Evolutionary conservation across 2,329 filamentous ascomycete species (phyloP).

Genomic region (Penicillium sp.): DNA sequence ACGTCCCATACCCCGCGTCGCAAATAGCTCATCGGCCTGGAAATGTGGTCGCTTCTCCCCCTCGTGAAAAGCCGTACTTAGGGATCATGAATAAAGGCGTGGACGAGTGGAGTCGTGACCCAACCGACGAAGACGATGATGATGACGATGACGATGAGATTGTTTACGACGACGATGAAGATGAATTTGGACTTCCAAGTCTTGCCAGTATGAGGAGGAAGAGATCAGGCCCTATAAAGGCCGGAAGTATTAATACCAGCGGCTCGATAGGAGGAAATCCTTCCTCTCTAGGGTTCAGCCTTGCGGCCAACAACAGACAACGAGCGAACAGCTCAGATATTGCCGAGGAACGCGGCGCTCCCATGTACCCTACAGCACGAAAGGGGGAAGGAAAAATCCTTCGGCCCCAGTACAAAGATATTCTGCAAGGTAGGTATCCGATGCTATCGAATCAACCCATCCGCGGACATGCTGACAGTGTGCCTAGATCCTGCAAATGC

Average conservation of each 20-base stretch:
- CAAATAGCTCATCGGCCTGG: slow-evolving; percentile 46
- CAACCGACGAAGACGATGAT: slow-evolving; percentile 59
- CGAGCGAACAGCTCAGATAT: slow-evolving; percentile 90
- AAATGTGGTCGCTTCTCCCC: slow-evolving; percentile 45
- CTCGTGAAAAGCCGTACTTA: slow-evolving; percentile 68
- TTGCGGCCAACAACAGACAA: slow-evolving; percentile 51
- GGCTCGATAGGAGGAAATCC: slow-evolving; percentile 23
- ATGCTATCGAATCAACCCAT: background rate
- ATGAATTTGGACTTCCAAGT: slow-evolving; percentile 92
- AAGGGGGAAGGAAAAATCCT: slow-evolving; percentile 93
- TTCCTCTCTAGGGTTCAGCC: slow-evolving; percentile 30
- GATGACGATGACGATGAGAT: slow-evolving; percentile 68
- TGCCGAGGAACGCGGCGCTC: slow-evolving; percentile 79
- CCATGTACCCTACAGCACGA: slow-evolving; percentile 82
- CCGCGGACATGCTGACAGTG: slow-evolving; percentile 6
- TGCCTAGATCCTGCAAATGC: slow-evolving; percentile 76
- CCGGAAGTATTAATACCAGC: slow-evolving; percentile 48
- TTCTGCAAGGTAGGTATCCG: slow-evolving; percentile 62
- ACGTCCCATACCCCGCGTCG: slow-evolving; percentile 53
- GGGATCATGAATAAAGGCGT: slow-evolving; percentile 79
- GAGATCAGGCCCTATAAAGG: slow-evolving; percentile 36
- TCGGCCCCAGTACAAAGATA: slow-evolving; percentile 95
- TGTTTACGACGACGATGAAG: slow-evolving; percentile 81
- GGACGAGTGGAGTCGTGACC: slow-evolving; percentile 68
- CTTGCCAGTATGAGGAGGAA: slow-evolving; percentile 87